These are phyloP conservation scores for Neonectria neomacrospora DNA, from an alignment of 2,329 filamentous ascomycete species.

Conservation along the genomic window DNA sequence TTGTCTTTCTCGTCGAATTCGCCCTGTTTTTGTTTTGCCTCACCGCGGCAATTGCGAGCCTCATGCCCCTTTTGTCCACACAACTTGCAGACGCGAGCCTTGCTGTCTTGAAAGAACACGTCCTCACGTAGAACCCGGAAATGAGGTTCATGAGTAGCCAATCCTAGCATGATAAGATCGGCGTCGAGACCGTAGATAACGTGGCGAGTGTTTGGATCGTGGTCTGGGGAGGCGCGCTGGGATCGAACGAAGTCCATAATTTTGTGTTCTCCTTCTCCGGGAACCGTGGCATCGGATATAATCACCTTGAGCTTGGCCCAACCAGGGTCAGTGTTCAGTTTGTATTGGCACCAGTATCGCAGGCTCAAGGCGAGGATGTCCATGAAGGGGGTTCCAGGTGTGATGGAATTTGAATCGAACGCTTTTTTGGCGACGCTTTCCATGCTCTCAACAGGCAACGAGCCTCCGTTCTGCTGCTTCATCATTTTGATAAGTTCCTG, in stretches of 20 bases:
- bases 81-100: slow-evolving; percentile 82
- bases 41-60: slow-evolving; percentile 84
- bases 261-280: slow-evolving; percentile 98
- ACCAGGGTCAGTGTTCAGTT: slow-evolving; percentile 93
- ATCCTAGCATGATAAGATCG: slow-evolving; percentile 97
- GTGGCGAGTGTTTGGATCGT: slow-evolving; percentile 96
- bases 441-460: slow-evolving; percentile 68
- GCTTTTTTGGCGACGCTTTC: slow-evolving; percentile 82
- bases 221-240: slow-evolving; percentile 87
- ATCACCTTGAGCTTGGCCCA: slow-evolving; percentile 98
- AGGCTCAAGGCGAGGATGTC: slow-evolving; percentile 90
- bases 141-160: slow-evolving; percentile 96
- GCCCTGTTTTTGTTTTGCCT: slow-evolving; percentile 79
- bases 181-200: slow-evolving; percentile 98
- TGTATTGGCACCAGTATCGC: slow-evolving; percentile 97
- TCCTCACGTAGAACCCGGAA: slow-evolving; percentile 97
- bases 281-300: slow-evolving; percentile 97
- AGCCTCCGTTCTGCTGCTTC: slow-evolving; percentile 78
- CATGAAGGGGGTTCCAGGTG: slow-evolving; percentile 98
- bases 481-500: slow-evolving; percentile 87
- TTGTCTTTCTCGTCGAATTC: slow-evolving; percentile 86
- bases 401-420: slow-evolving; percentile 90
- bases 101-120: slow-evolving; percentile 91
- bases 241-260: slow-evolving; percentile 99
- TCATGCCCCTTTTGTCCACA: slow-evolving; percentile 95